These are phyloP conservation scores for Solanum appendiculatum DNA, from an alignment of 257 asterid genomes.

Conservation along the genomic window DNA sequence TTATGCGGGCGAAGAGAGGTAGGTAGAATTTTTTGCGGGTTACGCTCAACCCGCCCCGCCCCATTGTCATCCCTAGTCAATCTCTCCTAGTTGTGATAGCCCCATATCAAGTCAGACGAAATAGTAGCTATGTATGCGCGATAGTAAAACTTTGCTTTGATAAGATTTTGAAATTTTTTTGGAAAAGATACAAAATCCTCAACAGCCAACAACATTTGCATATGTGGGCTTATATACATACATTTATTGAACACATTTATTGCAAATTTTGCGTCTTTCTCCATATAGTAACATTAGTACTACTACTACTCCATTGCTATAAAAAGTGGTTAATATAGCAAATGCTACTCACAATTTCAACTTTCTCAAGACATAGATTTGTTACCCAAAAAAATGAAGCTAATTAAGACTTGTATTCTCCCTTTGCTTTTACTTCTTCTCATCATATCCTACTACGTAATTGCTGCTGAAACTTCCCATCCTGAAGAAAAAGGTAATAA, in stretches of 20 bases:
- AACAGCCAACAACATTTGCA: background rate
- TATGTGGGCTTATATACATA: background rate
- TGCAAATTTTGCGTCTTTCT: background rate
- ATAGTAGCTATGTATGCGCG: background rate
- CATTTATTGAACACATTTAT: background rate
- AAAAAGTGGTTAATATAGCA: background rate
- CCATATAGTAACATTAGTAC: background rate
- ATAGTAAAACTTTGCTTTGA: background rate
- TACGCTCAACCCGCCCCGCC: too few relatives aligned
- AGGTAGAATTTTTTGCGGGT: too few relatives aligned
- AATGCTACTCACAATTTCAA: background rate
- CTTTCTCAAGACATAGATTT: background rate
- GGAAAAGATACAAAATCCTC: background rate
- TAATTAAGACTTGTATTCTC: background rate
- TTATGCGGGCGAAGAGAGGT: too few relatives aligned
- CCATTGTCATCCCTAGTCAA: too few relatives aligned
- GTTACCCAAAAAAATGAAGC: background rate
- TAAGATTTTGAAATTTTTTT: background rate
- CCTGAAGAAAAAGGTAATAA: background rate
- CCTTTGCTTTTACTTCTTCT: background rate
- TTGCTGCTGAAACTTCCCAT: background rate
- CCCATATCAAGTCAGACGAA: background rate
- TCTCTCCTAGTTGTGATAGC: background rate
- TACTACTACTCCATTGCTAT: background rate
- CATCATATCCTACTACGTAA: background rate